Evolutionary conservation across 306 rosid genomes (phyloP).

Genomic region (Malus domestica): ASM211411v1 NC_041793.1:20759501-20760000

Average conservation of each 20-base stretch:
- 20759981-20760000: constrained; percentile 23
- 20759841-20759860: constrained; percentile 71
- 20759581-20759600: too few relatives aligned
- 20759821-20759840: constrained; percentile 80
- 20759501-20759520: too few relatives aligned
- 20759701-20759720: background rate
- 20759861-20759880: constrained; percentile 71
- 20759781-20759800: background rate
- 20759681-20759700: too few relatives aligned
- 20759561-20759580: background rate
- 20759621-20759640: too few relatives aligned
- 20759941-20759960: constrained; percentile 65
- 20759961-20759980: constrained; percentile 74
- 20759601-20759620: too few relatives aligned
- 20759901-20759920: constrained; percentile 75
- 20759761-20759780: background rate
- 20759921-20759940: constrained; percentile 79
- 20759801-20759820: constrained; percentile 48
- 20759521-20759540: too few relatives aligned
- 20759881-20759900: constrained; percentile 91
- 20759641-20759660: too few relatives aligned
- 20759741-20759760: background rate
- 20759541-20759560: background rate
- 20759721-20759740: background rate
- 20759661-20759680: too few relatives aligned